Evolutionary conservation across 768 basidiomycete genomes (phyloP).

Genomic region (Suillus hirtellus): DNA sequence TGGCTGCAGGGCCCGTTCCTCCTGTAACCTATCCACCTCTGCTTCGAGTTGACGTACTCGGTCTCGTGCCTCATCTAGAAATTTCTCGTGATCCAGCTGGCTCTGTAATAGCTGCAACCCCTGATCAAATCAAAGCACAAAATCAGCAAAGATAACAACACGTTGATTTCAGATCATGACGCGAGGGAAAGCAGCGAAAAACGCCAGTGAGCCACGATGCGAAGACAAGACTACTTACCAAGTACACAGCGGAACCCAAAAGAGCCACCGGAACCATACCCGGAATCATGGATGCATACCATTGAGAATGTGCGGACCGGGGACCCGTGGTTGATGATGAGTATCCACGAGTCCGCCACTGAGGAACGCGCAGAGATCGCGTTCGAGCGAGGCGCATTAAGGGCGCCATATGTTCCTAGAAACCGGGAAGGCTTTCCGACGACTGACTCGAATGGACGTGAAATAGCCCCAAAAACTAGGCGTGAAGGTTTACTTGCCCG

Average conservation of each 20-base stretch:
- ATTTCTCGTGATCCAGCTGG: constrained; percentile 69
- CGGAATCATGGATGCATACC: constrained; percentile 71
- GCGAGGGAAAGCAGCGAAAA: constrained; percentile 6
- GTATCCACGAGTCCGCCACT: not conserved
- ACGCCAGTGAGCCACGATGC: constrained; percentile 10
- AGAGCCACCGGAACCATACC: constrained; percentile 79
- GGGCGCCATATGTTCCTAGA: constrained; percentile 4
- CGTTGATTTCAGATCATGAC: constrained; percentile 6
- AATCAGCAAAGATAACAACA: constrained; percentile 16
- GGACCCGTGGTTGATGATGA: constrained; percentile 10
- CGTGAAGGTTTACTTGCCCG: not conserved
- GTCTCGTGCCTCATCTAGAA: constrained; percentile 58
- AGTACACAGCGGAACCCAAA: constrained; percentile 77
- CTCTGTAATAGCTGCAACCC: constrained; percentile 64
- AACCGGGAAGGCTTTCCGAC: not conserved
- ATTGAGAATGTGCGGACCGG: constrained; percentile 56
- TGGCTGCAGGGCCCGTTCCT: constrained; percentile 11
- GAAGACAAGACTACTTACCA: constrained; percentile 44
- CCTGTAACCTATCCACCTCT: constrained; percentile 48
- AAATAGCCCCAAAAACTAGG: not conserved
- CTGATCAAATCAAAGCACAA: constrained; percentile 36
- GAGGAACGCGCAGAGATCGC: not conserved
- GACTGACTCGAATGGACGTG: not conserved
- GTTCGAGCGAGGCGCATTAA: not conserved
- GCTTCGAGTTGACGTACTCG: constrained; percentile 58